Evolutionary conservation across 1,139 yeast genomes (phyloP).

Genomic region (Hyphopichia pseudoburtonii): DNA sequence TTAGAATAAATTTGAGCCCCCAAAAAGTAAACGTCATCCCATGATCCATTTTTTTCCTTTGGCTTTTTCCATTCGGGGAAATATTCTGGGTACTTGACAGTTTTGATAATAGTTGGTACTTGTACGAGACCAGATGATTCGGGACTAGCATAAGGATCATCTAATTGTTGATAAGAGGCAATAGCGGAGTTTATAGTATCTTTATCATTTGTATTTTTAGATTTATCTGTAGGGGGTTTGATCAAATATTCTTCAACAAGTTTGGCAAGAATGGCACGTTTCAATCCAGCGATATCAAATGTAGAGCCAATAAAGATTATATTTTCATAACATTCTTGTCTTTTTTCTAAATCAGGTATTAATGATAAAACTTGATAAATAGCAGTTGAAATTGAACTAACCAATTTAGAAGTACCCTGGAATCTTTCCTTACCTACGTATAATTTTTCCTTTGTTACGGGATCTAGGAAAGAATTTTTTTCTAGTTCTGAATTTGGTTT

Average conservation of each 20-base stretch:
- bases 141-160: conserved; percentile 28
- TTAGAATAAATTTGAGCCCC: conserved; percentile 90
- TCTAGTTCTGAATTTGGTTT: conserved; percentile 63
- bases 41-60: conserved; percentile 54
- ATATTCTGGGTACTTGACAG: conserved; percentile 81
- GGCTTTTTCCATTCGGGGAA: conserved; percentile 93
- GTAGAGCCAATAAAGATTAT: conserved; percentile 79
- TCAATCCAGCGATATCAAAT: conserved; percentile 70
- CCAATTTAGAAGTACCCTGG: conserved; percentile 65
- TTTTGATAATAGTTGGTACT: conserved; percentile 72
- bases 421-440: conserved; percentile 85
- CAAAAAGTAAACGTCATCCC: conserved; percentile 72
- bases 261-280: conserved; percentile 63
- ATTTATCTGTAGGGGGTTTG: conserved; percentile 28
- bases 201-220: conserved; percentile 28
- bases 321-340: conserved; percentile 88
- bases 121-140: conserved; percentile 43
- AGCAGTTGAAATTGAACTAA: conserved; percentile 52
- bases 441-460: conserved; percentile 49
- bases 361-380: conserved; percentile 53
- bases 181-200: conserved; percentile 42
- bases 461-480: conserved; percentile 64
- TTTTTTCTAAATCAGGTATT: conserved; percentile 65
- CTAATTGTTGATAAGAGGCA: conserved; percentile 45
- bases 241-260: conserved; percentile 60